Evolutionary conservation across 345 rosid species (phyloP), one percentile per base, ranked within the genome.

Genomic region (Psidium friedrichsthalianum): DNA sequence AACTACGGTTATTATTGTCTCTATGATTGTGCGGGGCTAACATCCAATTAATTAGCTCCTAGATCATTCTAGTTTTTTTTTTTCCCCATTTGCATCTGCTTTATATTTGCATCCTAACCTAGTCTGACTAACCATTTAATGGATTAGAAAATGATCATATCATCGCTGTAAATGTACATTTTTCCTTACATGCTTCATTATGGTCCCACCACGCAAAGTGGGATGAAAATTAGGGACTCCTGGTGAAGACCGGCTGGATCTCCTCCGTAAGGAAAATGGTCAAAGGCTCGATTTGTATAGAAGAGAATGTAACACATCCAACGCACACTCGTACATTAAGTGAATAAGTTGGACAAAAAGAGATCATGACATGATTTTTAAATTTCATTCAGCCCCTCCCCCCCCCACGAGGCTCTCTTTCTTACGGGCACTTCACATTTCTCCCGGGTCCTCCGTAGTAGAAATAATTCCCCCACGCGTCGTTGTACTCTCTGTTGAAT

Each of bases 401-500:
- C 42, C 42, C 4, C 32, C 55, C 2, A 81, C 56, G 64, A 21
- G 82, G 76, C 86, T 57, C 36, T 10, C 12, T 32, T 61, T 14
- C 74, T 89, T 89, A 97, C 89, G 98, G 95, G 88, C 99, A 97
- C 82, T 90, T 92, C 27, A 90, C 93, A 80, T 96, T 97, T 92
- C 92, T 95, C 52, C 99, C 99, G 55, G 98, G 99, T 42, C 99
- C 99, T 84, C 99, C 99, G 69, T 95, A 97, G 85, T 95, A 96
- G 91, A 96, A 94, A 89, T 95, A 94, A 89, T 92, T 93, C 20
- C 99, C 99, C 98, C 99, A 97, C 83, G 93, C 98, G 84, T 91
- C 90, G 85, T 94, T 97, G 56, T 90, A 86, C 7, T 98, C 98
- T n/a, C 82, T 96, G 96, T 93, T 91, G 95, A 40, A 97, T 96